phyloP scores from a whole-genome alignment of 768 basidiomycete species.

The Kwoniella heveanensis region DNA sequence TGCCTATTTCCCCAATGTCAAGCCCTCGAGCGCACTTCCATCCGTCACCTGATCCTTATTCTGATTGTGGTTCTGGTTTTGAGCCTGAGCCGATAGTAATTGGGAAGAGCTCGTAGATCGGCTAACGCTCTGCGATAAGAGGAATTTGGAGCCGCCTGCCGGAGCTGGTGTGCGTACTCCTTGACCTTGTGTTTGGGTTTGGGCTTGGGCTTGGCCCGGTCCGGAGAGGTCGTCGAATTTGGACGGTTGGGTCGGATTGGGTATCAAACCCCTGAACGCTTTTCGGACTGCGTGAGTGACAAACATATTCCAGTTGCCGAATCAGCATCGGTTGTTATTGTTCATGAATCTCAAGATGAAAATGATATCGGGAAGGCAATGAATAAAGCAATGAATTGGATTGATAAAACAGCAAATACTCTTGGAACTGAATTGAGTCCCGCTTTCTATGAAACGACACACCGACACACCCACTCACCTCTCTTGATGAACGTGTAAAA shows the following conservation, averaged over 20 bases:
- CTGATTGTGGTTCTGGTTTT: too few relatives aligned
- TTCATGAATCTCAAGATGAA: too few relatives aligned
- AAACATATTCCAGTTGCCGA: too few relatives aligned
- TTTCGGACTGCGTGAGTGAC: constrained; percentile 32
- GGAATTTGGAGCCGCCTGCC: neutral
- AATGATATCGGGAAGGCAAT: too few relatives aligned
- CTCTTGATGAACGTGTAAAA: constrained; percentile 71
- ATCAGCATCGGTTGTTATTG: too few relatives aligned
- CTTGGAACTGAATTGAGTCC: too few relatives aligned
- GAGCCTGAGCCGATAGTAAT: neutral
- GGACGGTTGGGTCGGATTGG: constrained; percentile 26
- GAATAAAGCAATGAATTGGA: too few relatives aligned
- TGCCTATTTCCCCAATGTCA: constrained; percentile 8
- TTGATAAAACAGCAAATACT: too few relatives aligned
- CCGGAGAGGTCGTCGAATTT: constrained; percentile 44
- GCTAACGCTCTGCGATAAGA: neutral
- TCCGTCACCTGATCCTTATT: neutral
- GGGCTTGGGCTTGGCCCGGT: constrained; percentile 20
- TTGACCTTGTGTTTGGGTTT: too few relatives aligned
- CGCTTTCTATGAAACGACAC: neutral
- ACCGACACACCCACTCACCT: constrained; percentile 45
- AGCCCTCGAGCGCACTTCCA: neutral
- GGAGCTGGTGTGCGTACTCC: constrained; percentile 8
- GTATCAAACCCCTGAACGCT: constrained; percentile 41
- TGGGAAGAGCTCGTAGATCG: neutral